Evolutionary conservation across 2,329 filamentous ascomycete species (phyloP).

Genomic region (Sarocladium kiliense): DNA sequence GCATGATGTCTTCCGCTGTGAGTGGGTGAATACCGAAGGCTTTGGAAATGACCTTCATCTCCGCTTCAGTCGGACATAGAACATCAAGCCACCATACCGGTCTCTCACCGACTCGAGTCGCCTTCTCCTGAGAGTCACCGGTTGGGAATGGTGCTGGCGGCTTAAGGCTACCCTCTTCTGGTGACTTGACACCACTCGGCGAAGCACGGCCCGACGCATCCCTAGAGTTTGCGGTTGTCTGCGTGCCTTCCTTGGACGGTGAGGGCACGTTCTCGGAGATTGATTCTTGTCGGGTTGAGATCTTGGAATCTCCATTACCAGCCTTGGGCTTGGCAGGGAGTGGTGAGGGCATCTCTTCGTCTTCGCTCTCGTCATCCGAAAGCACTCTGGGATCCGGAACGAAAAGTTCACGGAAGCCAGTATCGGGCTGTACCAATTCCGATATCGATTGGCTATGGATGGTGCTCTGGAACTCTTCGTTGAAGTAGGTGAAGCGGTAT

Average conservation of each 20-base stretch:
- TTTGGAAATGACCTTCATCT: constrained; percentile 92
- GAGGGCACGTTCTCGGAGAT: constrained; percentile 21
- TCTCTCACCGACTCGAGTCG: constrained; percentile 66
- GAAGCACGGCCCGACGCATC: constrained; percentile 42
- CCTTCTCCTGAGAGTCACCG: constrained; percentile 28
- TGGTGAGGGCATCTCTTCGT: constrained; percentile 37
- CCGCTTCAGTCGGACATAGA: constrained; percentile 80
- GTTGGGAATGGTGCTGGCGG: neutral
- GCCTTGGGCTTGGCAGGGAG: constrained; percentile 18
- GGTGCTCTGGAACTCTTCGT: constrained; percentile 91
- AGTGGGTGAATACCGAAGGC: constrained; percentile 94
- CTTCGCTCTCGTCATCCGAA: constrained; percentile 67
- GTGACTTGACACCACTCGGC: constrained; percentile 38
- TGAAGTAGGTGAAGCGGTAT: constrained; percentile 97
- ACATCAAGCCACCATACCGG: constrained; percentile 98
- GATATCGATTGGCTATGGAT: constrained; percentile 96
- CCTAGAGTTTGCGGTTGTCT: neutral
- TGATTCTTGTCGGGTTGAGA: constrained; percentile 41
- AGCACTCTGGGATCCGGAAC: constrained; percentile 77
- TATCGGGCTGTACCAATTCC: constrained; percentile 80
- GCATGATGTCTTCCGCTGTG: constrained; percentile 93
- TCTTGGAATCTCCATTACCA: constrained; percentile 35
- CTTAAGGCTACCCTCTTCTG: constrained; percentile 19
- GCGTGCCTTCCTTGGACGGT: constrained; percentile 12
- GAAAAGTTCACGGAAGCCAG: constrained; percentile 82